phyloP scores from a whole-genome alignment of 2,329 filamentous ascomycete species.

The Thelonectria rubi region DNA sequence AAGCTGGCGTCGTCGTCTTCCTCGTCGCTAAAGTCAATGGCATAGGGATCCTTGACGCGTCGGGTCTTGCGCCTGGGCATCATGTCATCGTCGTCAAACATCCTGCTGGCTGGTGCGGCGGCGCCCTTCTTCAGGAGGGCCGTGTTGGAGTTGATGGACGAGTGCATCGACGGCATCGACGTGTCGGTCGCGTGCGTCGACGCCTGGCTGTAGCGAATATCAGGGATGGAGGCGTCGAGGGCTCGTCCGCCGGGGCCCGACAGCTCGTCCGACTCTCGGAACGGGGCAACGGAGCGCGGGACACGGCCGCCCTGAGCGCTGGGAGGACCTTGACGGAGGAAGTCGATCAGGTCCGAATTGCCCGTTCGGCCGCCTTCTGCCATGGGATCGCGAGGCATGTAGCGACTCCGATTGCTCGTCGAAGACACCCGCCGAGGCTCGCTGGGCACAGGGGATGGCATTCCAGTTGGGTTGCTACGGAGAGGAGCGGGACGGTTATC shows the following conservation, averaged over 20 bases:
- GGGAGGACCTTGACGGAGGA: slow-evolving; percentile 88
- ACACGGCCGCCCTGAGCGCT: slow-evolving; percentile 70
- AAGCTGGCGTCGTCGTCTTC: slow-evolving; percentile 62
- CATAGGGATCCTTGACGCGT: slow-evolving; percentile 87
- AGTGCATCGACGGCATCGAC: slow-evolving; percentile 65
- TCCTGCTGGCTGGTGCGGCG: slow-evolving; percentile 43
- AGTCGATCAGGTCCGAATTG: slow-evolving; percentile 91
- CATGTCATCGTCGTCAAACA: slow-evolving; percentile 61
- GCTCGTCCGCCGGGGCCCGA: slow-evolving; percentile 60
- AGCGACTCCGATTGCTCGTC: slow-evolving; percentile 59
- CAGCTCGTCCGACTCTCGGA: slow-evolving; percentile 85
- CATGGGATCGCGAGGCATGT: slow-evolving; percentile 77
- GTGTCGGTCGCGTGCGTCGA: slow-evolving; percentile 67
- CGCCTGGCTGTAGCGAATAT: slow-evolving; percentile 64
- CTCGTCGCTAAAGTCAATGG: slow-evolving; percentile 82
- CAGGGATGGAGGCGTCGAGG: slow-evolving; percentile 65
- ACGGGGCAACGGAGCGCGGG: slow-evolving; percentile 83
- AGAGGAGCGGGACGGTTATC: slow-evolving; percentile 50
- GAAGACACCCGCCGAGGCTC: slow-evolving; percentile 52
- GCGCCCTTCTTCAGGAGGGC: slow-evolving; percentile 64
- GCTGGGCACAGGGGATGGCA: slow-evolving; percentile 35
- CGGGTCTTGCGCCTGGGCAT: slow-evolving; percentile 78
- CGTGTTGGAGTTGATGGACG: slow-evolving; percentile 78
- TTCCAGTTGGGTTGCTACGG: slow-evolving; percentile 41
- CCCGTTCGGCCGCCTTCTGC: slow-evolving; percentile 68